These are phyloP conservation scores for Tolypocladium nubicola DNA, from an alignment of 2,329 filamentous ascomycete genomes.

Conservation along the genomic window DNA sequence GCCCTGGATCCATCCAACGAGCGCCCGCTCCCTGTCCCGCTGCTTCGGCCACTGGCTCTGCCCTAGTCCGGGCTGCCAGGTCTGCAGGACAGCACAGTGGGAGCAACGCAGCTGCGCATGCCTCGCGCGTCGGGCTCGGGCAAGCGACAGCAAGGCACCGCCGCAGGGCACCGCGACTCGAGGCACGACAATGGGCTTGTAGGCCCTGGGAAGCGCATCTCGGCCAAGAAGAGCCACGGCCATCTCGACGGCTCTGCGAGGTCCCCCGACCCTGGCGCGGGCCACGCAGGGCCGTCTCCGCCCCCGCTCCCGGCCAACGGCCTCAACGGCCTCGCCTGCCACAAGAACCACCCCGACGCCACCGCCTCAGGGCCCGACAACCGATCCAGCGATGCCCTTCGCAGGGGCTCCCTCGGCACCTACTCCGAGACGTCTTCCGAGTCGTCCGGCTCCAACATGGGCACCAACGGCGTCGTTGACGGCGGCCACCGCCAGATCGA, in stretches of 20 bases:
- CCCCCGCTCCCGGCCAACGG: slow-evolving; percentile 9
- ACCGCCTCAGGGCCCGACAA: slow-evolving; percentile 19
- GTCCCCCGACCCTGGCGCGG: slow-evolving; percentile 19
- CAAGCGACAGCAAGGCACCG: slow-evolving; percentile 53
- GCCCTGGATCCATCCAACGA: slow-evolving; percentile 5
- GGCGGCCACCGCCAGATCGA: slow-evolving; percentile 56
- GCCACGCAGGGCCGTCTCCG: slow-evolving; percentile 19
- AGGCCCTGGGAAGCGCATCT: slow-evolving; percentile 36
- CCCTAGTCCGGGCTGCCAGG: slow-evolving; percentile 22
- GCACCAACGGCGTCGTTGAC: slow-evolving; percentile 25
- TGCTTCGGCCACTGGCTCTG: slow-evolving; percentile 22
- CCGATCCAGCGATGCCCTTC: slow-evolving; percentile 29
- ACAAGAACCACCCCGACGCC: slow-evolving; percentile 15
- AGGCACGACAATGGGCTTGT: slow-evolving; percentile 84
- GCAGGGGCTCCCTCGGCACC: slow-evolving; percentile 38
- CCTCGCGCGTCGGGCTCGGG: slow-evolving; percentile 47
- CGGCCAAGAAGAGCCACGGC: slow-evolving; percentile 34
- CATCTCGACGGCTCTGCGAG: slow-evolving; percentile 29
- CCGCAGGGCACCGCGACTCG: slow-evolving; percentile 55
- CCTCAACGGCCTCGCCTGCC: slow-evolving; percentile 21
- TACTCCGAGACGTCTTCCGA: slow-evolving; percentile 47
- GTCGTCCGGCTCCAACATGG: slow-evolving; percentile 31
- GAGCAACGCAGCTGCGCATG: slow-evolving; percentile 37
- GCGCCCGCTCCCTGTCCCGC: slow-evolving; percentile 12
- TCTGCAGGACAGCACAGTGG: slow-evolving; percentile 21